Evolutionary conservation across 2,329 filamentous ascomycete species (phyloP), one percentile per base, ranked within the genome.

Genomic region (Calonectria pauciramosa): DNA sequence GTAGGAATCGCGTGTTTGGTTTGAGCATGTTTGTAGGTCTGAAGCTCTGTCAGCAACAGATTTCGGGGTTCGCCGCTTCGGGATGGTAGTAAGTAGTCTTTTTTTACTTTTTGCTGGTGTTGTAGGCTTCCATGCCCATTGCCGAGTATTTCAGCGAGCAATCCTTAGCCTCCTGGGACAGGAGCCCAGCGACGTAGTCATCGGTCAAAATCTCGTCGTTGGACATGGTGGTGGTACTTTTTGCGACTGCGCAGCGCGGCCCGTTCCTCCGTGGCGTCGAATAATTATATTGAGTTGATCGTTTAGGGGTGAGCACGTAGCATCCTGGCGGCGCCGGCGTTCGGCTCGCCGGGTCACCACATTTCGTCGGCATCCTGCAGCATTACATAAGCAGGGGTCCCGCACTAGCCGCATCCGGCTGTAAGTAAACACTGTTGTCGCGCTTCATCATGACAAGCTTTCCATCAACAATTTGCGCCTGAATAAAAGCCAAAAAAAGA

Each of bases 1-100:
- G 93, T 52, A 99, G 87, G 83, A 99, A 99, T 41, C 94, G 91
- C 0, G 95, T 98, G 81, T 99, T 99, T 4, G 96, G 96, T 83
- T 96, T 98, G 0, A 95, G 95, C 76, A 93, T 91, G 78, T 91
- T 90, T 59, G 90, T 86, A 72, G 93, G 91, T 81, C 91, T 95
- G 84, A 73, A 68, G 73, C 68, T 59, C 66, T 68, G 77, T 78
- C 77, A 76, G 75, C 72, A 72, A 75, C 67, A 75, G 71, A 73
- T 66, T 23, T 47, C 18, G 6, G 20, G 44, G 20, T 23, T 77
- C 68, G 67, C 59, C 51, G 73, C 26, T 30, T 56, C 38, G 51
- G 54, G 54, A 66, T 20, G 68, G 73, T 68, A 51, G 80, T 41
- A 32, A 5, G 7, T 34, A 10, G 7, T 34, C 11, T 11, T 34